Evolutionary conservation across 129 eudicot genomes (phyloP), one percentile per base, ranked within the genome.

Genomic region (Ambrosia artemisiifolia): DNA sequence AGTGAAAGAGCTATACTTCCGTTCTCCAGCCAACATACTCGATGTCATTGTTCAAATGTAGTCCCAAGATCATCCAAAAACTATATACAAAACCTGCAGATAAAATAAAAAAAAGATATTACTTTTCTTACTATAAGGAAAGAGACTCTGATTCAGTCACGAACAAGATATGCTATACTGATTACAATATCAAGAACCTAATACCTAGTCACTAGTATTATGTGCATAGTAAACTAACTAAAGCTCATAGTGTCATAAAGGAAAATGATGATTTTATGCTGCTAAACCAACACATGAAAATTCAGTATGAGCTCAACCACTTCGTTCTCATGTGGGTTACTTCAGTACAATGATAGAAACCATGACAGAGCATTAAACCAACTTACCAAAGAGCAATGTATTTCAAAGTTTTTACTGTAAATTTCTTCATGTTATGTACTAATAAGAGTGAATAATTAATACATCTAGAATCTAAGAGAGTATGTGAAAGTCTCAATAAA

Each of bases 21-120:
- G 86, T 64, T 95, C 99, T 70, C 96, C 99, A 70, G 96, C 91
- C 85, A 88, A 59, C 80, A 82, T 83, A 86, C 83, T 95, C 14
- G 99, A 95, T 43, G 85, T 78, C 99, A 95, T 95, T 75, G 74
- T 85, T 80, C 70, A 75, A 83, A 73, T 44, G 63, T 67, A 77
- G 80, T 69, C 57, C 77, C 79, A 86, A 82, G 95, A 73, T 82
- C 95, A 89, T 89, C 85, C 95, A 88, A 85, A 64, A 74, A 66
- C 72, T 61, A 65, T 79, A 67, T 65, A 65, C 44, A 69, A 47
- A 63, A 71, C 86, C 88, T 85, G 63, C 2, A 67, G n/a, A 43
- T 28, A 12, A 35, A 19, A 78, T 34, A 24, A 33, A 43, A 35
- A 13, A 48, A 34, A 32, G 0, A 61, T 17, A 46, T 43, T 69